phyloP scores from a whole-genome alignment of 2,329 filamentous ascomycete genomes.

The Aspergillus puulaauensis region DNA sequence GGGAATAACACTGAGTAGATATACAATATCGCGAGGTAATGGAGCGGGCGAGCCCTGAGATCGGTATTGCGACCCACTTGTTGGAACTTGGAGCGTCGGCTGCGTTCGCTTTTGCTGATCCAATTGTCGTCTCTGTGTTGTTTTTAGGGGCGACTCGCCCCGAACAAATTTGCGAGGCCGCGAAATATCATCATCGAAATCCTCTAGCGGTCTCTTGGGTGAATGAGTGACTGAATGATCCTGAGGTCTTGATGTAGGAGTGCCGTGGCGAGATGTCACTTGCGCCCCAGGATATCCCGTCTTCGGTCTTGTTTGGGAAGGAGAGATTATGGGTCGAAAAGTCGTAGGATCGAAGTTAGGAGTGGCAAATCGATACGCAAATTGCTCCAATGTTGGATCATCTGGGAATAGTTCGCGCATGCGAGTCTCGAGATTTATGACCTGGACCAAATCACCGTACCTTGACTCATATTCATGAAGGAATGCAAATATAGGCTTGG shows the following conservation, averaged over 20 bases:
- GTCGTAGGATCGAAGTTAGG: slow-evolving; percentile 77
- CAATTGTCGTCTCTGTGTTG: slow-evolving; percentile 78
- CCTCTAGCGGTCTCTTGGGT: slow-evolving; percentile 65
- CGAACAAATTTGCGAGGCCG: slow-evolving; percentile 83
- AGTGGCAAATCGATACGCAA: slow-evolving; percentile 72
- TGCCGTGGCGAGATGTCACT: slow-evolving; percentile 30
- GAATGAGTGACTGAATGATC: slow-evolving; percentile 41
- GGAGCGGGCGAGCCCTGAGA: slow-evolving; percentile 60
- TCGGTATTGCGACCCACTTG: slow-evolving; percentile 40
- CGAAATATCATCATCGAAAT: slow-evolving; percentile 67
- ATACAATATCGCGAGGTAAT: slow-evolving; percentile 67
- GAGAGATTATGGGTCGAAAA: slow-evolving; percentile 80
- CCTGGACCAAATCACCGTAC: slow-evolving; percentile 88
- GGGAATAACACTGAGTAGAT: slow-evolving; percentile 71
- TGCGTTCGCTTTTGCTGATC: slow-evolving; percentile 66
- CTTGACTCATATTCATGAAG: slow-evolving; percentile 95
- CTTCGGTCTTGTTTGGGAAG: slow-evolving; percentile 72
- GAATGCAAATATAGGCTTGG: slow-evolving; percentile 83
- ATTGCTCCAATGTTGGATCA: slow-evolving; percentile 73
- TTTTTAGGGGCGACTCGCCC: slow-evolving; percentile 90
- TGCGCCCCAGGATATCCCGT: slow-evolving; percentile 34
- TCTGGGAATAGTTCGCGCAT: slow-evolving; percentile 94
- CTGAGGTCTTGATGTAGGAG: slow-evolving; percentile 36
- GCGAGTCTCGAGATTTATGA: slow-evolving; percentile 84
- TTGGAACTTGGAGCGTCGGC: slow-evolving; percentile 29